A percentile compares a stretch with the other conserved stretches of the same genome.
These are phyloP conservation scores for Capillidium rhysosporum DNA, from an alignment of 371 early-diverging fungal genomes.

Conservation along the genomic window DNA sequence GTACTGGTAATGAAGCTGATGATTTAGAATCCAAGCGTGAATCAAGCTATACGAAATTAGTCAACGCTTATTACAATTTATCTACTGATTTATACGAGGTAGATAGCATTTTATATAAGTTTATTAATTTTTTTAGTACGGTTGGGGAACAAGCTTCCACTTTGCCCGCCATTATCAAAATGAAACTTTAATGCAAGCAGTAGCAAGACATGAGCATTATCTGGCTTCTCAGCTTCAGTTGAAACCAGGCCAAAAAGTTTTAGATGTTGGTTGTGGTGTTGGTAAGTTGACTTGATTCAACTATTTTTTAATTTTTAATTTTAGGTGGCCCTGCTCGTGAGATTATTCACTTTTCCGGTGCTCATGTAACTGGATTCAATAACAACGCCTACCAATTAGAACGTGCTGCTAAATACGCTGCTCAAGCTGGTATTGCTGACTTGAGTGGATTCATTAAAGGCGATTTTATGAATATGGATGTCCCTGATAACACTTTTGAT, in stretches of 20 bases:
- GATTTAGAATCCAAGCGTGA: constrained; percentile 17
- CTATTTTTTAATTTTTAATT: not conserved
- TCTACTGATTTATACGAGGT: constrained; percentile 73
- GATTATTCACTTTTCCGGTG: constrained; percentile 71
- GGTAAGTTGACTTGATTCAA: not conserved
- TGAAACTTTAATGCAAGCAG: constrained; percentile 55
- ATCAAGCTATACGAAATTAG: constrained; percentile 38
- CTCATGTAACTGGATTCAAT: constrained; percentile 77
- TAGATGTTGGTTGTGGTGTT: constrained; percentile 8
- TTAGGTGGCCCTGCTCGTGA: constrained; percentile 85
- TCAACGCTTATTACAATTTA: constrained; percentile 62
- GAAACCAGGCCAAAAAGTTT: constrained; percentile 38
- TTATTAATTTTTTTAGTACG: constrained; percentile 19
- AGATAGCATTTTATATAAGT: not conserved
- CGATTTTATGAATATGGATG: constrained; percentile 81
- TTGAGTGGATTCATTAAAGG: constrained; percentile 52
- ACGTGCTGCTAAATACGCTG: constrained; percentile 52
- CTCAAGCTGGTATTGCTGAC: constrained; percentile 31
- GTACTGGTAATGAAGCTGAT: constrained; percentile 18
- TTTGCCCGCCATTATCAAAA: constrained; percentile 60
- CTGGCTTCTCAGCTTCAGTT: constrained; percentile 55
- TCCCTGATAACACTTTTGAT: constrained; percentile 59
- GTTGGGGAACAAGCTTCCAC: constrained; percentile 85
- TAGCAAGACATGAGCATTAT: constrained; percentile 80
- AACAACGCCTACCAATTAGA: constrained; percentile 88